phyloP scores from a whole-genome alignment of 352 stramenopile species.

The Pythium myriotylum region DNA sequence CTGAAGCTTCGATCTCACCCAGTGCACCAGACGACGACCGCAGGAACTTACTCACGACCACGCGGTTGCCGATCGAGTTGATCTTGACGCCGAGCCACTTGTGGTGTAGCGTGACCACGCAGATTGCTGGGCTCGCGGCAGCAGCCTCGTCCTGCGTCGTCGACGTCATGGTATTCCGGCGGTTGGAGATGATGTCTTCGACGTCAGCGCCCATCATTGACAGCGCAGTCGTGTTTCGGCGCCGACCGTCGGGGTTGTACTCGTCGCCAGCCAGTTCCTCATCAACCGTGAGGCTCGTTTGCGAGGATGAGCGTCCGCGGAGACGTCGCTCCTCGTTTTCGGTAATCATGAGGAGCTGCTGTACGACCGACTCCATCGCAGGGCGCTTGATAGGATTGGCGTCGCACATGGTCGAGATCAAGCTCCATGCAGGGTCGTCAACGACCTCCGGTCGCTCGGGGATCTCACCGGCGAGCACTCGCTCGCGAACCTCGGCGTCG shows the following conservation, averaged over 20 bases:
- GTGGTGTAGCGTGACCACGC: slow-evolving; percentile 55
- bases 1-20: slow-evolving; percentile 75
- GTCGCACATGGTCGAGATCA: slow-evolving; percentile 64
- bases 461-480: slow-evolving; percentile 45
- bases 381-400: slow-evolving; percentile 44
- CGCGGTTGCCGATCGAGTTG: slow-evolving; percentile 69
- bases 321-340: slow-evolving; percentile 47
- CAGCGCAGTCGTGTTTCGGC: slow-evolving; percentile 6
- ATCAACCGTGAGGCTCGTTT: background rate
- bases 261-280: slow-evolving; percentile 16
- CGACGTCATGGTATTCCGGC: slow-evolving; percentile 3
- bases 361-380: slow-evolving; percentile 47
- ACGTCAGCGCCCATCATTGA: slow-evolving; percentile 17
- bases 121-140: slow-evolving; percentile 15
- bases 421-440: slow-evolving; percentile 45
- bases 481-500: slow-evolving; percentile 44
- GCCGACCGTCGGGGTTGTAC: slow-evolving; percentile 3
- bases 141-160: background rate
- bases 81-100: slow-evolving; percentile 82
- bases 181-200: slow-evolving; percentile 10
- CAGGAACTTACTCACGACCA: slow-evolving; percentile 78
- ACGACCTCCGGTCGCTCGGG: slow-evolving; percentile 39
- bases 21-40: slow-evolving; percentile 52
- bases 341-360: slow-evolving; percentile 45
- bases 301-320: background rate